Evolutionary conservation across 768 basidiomycete genomes (phyloP).

Genomic region (Leucocoprinus sp.): DNA sequence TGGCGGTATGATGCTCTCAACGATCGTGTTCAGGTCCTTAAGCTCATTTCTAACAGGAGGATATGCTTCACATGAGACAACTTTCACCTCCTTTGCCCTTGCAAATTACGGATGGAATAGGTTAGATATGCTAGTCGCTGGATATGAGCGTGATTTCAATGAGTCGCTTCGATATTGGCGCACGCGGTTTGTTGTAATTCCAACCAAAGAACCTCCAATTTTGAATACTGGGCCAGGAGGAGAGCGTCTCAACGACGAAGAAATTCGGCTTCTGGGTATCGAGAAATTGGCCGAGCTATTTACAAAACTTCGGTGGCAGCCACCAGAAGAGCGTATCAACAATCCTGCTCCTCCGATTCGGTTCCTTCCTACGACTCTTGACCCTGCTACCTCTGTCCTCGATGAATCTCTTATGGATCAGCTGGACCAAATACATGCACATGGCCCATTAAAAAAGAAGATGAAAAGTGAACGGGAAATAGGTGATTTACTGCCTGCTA

Average conservation of each 20-base stretch:
- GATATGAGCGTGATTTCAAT: constrained; percentile 72
- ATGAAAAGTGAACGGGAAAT: constrained; percentile 74
- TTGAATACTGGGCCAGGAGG: constrained; percentile 50
- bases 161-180: constrained; percentile 90
- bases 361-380: constrained; percentile 78
- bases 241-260: constrained; percentile 78
- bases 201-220: constrained; percentile 63
- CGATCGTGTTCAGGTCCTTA: not conserved
- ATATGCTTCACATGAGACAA: constrained; percentile 71
- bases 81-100: constrained; percentile 69
- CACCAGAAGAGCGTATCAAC: constrained; percentile 44
- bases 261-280: constrained; percentile 81
- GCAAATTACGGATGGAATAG: constrained; percentile 89
- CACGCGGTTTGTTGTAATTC: constrained; percentile 89
- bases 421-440: constrained; percentile 71
- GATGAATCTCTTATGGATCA: constrained; percentile 76
- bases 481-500: constrained; percentile 48
- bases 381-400: constrained; percentile 69
- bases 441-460: constrained; percentile 71
- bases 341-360: constrained; percentile 52
- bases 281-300: constrained; percentile 88
- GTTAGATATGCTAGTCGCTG: constrained; percentile 78
- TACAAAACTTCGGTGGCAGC: constrained; percentile 74
- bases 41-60: constrained; percentile 34
- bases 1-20: constrained; percentile 34